These are phyloP conservation scores for Chondrus crispus DNA, from an alignment of 23 red algal genomes.

Conservation along the genomic window DNA sequence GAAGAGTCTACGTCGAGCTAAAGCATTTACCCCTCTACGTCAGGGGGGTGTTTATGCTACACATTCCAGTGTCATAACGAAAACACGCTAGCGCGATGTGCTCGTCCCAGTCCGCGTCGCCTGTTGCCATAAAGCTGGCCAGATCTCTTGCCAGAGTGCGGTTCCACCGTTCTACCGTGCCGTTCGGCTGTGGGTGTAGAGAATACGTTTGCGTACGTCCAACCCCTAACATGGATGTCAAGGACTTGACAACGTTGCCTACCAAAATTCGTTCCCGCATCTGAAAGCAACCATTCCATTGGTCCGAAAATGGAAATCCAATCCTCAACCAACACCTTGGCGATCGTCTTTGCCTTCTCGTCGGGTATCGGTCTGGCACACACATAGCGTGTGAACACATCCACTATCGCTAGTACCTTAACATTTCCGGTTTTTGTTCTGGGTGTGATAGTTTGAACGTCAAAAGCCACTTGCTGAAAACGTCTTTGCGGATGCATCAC, in stretches of 20 bases:
- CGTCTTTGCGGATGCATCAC: neutral
- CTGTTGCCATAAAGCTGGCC: neutral
- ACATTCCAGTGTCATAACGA: neutral
- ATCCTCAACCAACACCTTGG: neutral
- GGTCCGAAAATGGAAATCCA: constrained; percentile 18
- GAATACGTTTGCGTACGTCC: neutral
- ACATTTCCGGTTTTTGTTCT: neutral
- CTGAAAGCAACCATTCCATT: neutral
- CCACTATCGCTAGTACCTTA: neutral
- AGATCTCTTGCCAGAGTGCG: neutral
- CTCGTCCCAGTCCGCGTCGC: constrained; percentile 3
- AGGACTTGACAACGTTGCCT: neutral
- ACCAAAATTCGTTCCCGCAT: neutral
- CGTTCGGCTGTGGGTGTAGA: neutral
- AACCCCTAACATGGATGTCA: neutral
- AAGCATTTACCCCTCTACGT: no score
- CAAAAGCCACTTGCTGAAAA: neutral
- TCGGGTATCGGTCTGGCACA: neutral
- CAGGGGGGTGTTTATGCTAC: no score
- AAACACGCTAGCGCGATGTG: neutral
- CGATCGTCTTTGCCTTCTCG: constrained; percentile 2
- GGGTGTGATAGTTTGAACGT: neutral
- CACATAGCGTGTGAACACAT: neutral
- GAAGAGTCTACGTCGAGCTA: no score
- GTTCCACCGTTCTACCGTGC: constrained; percentile 16